A percentile compares a stretch with the other conserved stretches of the same genome.
Evolutionary conservation across 2,329 filamentous ascomycete species (phyloP).

Genomic region (Neoscytalidium dimidiatum): DNA sequence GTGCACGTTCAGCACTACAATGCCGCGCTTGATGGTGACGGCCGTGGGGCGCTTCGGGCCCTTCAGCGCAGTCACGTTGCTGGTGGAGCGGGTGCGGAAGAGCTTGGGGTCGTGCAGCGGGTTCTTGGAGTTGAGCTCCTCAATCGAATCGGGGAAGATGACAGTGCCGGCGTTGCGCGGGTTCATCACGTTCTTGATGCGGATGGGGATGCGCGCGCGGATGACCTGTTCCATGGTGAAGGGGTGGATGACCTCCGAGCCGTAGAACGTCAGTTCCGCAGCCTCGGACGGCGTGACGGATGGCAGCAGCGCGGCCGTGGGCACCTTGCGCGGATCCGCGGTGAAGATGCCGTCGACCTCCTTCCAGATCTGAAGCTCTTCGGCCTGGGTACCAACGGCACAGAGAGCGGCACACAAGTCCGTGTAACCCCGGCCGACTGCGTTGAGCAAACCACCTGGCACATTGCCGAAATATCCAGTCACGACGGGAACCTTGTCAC

Average conservation of each 20-base stretch:
- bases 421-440: slow-evolving; percentile 93
- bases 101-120: slow-evolving; percentile 61
- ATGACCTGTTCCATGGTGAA: slow-evolving; percentile 96
- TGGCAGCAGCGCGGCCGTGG: slow-evolving; percentile 84
- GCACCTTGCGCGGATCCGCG: slow-evolving; percentile 83
- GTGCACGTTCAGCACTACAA: slow-evolving; percentile 96
- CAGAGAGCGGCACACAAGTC: slow-evolving; percentile 92
- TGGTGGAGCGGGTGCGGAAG: slow-evolving; percentile 48
- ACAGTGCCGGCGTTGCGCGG: slow-evolving; percentile 76
- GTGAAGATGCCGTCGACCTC: slow-evolving; percentile 96
- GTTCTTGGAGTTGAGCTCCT: slow-evolving; percentile 54
- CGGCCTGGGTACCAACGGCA: slow-evolving; percentile 82
- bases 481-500: slow-evolving; percentile 50
- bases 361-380: slow-evolving; percentile 97
- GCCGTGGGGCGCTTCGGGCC: slow-evolving; percentile 56
- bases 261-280: slow-evolving; percentile 79
- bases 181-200: slow-evolving; percentile 92
- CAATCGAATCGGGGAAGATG: slow-evolving; percentile 73
- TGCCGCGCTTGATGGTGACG: slow-evolving; percentile 96
- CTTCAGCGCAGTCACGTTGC: slow-evolving; percentile 48
- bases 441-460: slow-evolving; percentile 84
- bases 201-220: slow-evolving; percentile 76
- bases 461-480: slow-evolving; percentile 96
- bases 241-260: slow-evolving; percentile 92
- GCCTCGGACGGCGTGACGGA: slow-evolving; percentile 93